A percentile compares a stretch with the other conserved stretches of the same genome.
phyloP scores from a whole-genome alignment of 331 rosid species.

The Spiraea crenata region DNA sequence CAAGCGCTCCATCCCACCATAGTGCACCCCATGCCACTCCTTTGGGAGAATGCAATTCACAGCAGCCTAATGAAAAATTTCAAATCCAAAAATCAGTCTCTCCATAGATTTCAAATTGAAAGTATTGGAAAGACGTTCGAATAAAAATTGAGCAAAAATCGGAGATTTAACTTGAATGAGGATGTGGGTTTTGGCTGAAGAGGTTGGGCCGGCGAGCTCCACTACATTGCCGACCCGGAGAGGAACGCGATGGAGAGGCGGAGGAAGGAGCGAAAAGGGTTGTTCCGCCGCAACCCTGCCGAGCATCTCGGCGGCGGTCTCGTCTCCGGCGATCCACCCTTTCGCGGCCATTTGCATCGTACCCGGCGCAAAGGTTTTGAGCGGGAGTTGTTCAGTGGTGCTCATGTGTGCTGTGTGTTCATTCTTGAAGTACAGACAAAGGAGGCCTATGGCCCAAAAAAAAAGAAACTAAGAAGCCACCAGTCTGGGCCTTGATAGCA shows the following conservation, averaged over 20 bases:
- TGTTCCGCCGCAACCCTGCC: constrained; percentile 50
- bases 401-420: not conserved
- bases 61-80: constrained; percentile 39
- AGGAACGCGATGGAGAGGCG: constrained; percentile 79
- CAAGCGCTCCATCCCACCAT: constrained; percentile 63
- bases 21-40: constrained; percentile 62
- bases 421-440: too few relatives aligned
- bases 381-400: not conserved
- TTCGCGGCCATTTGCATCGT: constrained; percentile 36
- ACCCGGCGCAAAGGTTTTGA: not conserved
- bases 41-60: constrained; percentile 71
- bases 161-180: constrained; percentile 46
- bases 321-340: constrained; percentile 64
- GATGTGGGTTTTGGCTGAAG: constrained; percentile 77
- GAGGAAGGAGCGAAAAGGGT: constrained; percentile 58
- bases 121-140: not conserved
- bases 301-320: constrained; percentile 60
- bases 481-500: too few relatives aligned
- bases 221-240: constrained; percentile 77
- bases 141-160: not conserved
- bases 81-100: not conserved
- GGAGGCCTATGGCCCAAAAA: too few relatives aligned
- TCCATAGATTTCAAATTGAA: too few relatives aligned
- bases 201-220: constrained; percentile 77
- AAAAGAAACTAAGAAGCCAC: too few relatives aligned